Conservation (phyloP, 192 early-diverging fungal genomes). For the Allomyces macrogynus region DNA sequence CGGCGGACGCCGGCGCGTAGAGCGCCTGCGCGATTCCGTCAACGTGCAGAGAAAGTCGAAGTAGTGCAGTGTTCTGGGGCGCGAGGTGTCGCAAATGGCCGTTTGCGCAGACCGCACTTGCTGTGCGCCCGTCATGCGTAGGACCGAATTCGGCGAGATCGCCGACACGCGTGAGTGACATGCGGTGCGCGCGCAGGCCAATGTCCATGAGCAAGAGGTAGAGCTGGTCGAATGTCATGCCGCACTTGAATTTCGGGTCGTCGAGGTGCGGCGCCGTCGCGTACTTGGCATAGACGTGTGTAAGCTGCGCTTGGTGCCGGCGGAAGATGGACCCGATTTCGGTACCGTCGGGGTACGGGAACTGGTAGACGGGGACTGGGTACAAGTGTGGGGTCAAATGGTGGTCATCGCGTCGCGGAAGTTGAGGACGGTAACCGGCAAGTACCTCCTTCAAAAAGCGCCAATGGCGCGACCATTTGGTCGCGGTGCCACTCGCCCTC, state of each 20-base stretch:
- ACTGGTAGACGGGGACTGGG: background rate
- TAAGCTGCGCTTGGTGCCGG: background rate
- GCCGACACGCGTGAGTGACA: background rate
- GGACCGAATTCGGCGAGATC: background rate
- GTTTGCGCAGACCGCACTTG: background rate
- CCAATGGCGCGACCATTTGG: background rate
- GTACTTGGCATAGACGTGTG: background rate
- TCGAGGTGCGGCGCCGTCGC: background rate
- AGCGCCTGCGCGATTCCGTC: background rate
- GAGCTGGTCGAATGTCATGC: background rate
- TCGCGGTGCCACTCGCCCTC: background rate
- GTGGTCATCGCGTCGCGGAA: background rate
- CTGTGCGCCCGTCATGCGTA: background rate
- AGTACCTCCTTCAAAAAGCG: background rate
- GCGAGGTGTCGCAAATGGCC: background rate
- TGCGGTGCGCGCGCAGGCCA: background rate
- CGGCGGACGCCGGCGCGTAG: background rate
- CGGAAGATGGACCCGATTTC: background rate
- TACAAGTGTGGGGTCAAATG: background rate
- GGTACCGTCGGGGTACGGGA: background rate
- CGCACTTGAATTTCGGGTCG: background rate
- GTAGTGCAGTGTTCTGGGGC: background rate
- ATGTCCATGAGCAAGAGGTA: background rate
- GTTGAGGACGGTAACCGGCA: background rate
- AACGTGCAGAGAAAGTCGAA: background rate